Conservation (phyloP, 2,329 filamentous ascomycete genomes). For the Pyrenochaeta sp. region DNA sequence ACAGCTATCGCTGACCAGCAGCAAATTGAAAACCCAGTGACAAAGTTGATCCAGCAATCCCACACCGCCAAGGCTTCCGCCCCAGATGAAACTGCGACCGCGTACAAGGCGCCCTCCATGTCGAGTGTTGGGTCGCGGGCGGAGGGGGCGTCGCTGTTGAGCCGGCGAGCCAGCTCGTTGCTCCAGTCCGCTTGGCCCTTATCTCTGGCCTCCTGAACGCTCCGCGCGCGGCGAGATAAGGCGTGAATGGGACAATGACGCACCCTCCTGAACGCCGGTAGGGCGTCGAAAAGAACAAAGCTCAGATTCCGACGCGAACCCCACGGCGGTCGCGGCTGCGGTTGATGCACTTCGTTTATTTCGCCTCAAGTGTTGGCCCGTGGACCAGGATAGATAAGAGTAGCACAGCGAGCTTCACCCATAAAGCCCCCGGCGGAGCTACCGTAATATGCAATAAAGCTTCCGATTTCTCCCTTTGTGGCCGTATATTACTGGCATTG, state of each 20-base stretch:
- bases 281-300: slow-evolving; percentile 42
- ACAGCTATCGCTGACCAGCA: background rate
- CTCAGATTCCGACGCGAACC: slow-evolving; percentile 46
- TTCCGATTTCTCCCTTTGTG: slow-evolving; percentile 41
- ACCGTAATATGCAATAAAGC: slow-evolving; percentile 39
- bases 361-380: slow-evolving; percentile 42
- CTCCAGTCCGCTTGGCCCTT: slow-evolving; percentile 14
- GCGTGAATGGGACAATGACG: slow-evolving; percentile 34
- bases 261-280: slow-evolving; percentile 32
- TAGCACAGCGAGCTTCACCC: slow-evolving; percentile 42
- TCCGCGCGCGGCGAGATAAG: slow-evolving; percentile 37
- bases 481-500: slow-evolving; percentile 41
- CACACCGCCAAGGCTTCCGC: slow-evolving; percentile 41
- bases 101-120: slow-evolving; percentile 10
- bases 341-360: slow-evolving; percentile 46
- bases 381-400: slow-evolving; percentile 50
- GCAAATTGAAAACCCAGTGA: slow-evolving; percentile 17
- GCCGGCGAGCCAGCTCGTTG: slow-evolving; percentile 15
- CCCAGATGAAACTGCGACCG: slow-evolving; percentile 29
- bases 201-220: slow-evolving; percentile 16
- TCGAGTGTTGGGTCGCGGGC: slow-evolving; percentile 12
- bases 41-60: slow-evolving; percentile 28
- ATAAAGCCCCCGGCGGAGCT: slow-evolving; percentile 45
- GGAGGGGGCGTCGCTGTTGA: slow-evolving; percentile 8
- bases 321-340: slow-evolving; percentile 47